Percentiles rank a stretch among this genome's conserved stretches.
Conservation (phyloP, 805 yeast species). For the Osmozyma mogii region DNA sequence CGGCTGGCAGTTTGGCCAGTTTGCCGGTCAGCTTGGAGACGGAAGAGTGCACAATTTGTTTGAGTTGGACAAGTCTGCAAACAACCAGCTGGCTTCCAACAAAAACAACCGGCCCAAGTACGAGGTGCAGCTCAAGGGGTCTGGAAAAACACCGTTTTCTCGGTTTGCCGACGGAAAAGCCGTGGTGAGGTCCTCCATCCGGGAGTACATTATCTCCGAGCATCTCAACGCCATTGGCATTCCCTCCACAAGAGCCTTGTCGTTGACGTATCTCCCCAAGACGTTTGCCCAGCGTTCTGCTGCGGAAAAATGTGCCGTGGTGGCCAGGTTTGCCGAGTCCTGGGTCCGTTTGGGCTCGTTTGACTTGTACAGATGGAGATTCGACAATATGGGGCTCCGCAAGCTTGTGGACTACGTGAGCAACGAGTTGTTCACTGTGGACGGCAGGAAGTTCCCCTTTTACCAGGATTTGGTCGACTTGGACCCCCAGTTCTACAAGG, state of each 20-base stretch:
- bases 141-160: constrained; percentile 86
- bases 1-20: constrained; percentile 92
- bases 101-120: constrained; percentile 30
- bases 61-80: constrained; percentile 42
- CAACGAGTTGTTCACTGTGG: constrained; percentile 45
- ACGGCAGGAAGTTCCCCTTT: constrained; percentile 20
- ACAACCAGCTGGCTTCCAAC: constrained; percentile 4
- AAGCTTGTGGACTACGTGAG: constrained; percentile 67
- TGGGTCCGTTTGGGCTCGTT: constrained; percentile 90
- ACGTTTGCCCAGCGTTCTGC: constrained; percentile 67
- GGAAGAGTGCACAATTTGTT: constrained; percentile 85
- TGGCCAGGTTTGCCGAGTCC: constrained; percentile 71
- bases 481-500: constrained; percentile 14
- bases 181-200: constrained; percentile 74
- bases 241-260: constrained; percentile 79
- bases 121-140: constrained; percentile 83
- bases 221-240: constrained; percentile 72
- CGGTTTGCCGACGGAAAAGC: constrained; percentile 98
- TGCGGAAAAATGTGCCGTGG: constrained; percentile 78
- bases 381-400: constrained; percentile 56
- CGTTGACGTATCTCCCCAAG: constrained; percentile 63
- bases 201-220: constrained; percentile 85
- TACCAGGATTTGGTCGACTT: constrained; percentile 16
- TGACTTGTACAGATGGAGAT: constrained; percentile 70
- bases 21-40: constrained; percentile 97